phyloP scores from a whole-genome alignment of 2,329 filamentous ascomycete species.

The Ceratocystis smalleyi region DNA sequence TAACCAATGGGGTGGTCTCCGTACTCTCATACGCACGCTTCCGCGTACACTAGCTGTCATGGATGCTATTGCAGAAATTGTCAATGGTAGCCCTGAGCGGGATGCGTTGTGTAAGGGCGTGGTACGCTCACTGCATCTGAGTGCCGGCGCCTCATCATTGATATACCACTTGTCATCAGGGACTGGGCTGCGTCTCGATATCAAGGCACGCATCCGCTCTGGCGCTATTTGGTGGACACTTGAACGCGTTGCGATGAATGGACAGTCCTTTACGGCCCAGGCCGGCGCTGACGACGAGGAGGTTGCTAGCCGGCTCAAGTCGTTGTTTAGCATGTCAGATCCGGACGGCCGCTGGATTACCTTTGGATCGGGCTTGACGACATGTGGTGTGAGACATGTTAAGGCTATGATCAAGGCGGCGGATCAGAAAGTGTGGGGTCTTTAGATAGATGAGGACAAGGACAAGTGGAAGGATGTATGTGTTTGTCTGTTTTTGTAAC shows the following conservation, averaged over 20 bases:
- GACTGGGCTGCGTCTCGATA: constrained; percentile 34
- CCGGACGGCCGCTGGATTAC: constrained; percentile 20
- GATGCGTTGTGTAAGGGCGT: constrained; percentile 30
- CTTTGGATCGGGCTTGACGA: constrained; percentile 19
- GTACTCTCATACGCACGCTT: constrained; percentile 38
- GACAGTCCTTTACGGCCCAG: constrained; percentile 12
- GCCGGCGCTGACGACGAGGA: constrained; percentile 7
- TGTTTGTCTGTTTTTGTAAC: background rate
- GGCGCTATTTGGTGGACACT: constrained; percentile 39
- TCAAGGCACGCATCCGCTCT: constrained; percentile 29
- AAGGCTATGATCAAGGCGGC: constrained; percentile 17
- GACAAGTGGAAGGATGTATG: background rate
- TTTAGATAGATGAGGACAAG: background rate
- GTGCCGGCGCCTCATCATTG: constrained; percentile 42
- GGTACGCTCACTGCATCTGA: constrained; percentile 37
- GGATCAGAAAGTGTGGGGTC: constrained; percentile 16
- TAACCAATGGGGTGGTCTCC: constrained; percentile 39
- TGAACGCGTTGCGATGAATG: constrained; percentile 23
- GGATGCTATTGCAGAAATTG: constrained; percentile 43
- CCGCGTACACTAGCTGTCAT: constrained; percentile 50
- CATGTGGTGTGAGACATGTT: constrained; percentile 10
- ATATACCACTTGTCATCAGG: constrained; percentile 32
- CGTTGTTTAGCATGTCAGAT: constrained; percentile 7
- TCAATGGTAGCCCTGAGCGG: constrained; percentile 35
- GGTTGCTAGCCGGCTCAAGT: constrained; percentile 2